These are phyloP conservation scores for button mushroom (Agaricus bisporus) DNA, from an alignment of 768 basidiomycete genomes.

Conservation along the genomic window DNA sequence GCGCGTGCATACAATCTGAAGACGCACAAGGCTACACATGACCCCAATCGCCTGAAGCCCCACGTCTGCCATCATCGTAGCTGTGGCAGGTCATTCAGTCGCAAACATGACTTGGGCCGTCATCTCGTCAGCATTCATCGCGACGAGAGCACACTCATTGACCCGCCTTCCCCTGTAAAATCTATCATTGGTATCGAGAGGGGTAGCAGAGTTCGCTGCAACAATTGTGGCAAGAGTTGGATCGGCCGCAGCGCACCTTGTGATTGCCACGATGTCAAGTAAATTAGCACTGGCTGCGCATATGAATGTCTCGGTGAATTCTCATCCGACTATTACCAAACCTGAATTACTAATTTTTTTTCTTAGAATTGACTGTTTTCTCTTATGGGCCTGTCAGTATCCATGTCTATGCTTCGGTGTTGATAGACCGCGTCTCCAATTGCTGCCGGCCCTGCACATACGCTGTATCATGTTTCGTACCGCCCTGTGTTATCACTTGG, in stretches of 20 bases:
- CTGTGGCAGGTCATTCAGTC: conserved; percentile 87
- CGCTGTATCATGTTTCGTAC: conserved; percentile 64
- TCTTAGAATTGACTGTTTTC: conserved; percentile 12
- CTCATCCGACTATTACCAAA: no score
- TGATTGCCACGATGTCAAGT: conserved; percentile 63
- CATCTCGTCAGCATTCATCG: conserved; percentile 85
- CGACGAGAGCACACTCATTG: conserved; percentile 47
- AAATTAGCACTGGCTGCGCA: conserved; percentile 15
- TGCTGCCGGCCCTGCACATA: conserved; percentile 40
- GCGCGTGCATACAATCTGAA: conserved; percentile 93
- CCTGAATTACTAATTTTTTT: background rate
- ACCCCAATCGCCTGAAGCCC: conserved; percentile 86
- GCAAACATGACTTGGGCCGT: conserved; percentile 90
- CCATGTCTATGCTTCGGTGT: background rate
- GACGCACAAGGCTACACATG: conserved; percentile 93
- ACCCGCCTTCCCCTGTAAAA: conserved; percentile 29
- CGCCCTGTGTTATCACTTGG: conserved; percentile 45
- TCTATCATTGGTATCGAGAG: conserved; percentile 65
- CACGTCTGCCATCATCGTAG: conserved; percentile 81
- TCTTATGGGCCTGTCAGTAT: conserved; percentile 26
- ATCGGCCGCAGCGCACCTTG: conserved; percentile 50
- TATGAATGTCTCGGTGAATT: no score
- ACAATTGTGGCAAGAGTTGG: conserved; percentile 66
- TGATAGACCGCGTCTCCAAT: conserved; percentile 1
- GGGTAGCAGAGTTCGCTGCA: conserved; percentile 63